Conservation (phyloP, 441 rosid genomes). For the Brassica balearica region DNA sequence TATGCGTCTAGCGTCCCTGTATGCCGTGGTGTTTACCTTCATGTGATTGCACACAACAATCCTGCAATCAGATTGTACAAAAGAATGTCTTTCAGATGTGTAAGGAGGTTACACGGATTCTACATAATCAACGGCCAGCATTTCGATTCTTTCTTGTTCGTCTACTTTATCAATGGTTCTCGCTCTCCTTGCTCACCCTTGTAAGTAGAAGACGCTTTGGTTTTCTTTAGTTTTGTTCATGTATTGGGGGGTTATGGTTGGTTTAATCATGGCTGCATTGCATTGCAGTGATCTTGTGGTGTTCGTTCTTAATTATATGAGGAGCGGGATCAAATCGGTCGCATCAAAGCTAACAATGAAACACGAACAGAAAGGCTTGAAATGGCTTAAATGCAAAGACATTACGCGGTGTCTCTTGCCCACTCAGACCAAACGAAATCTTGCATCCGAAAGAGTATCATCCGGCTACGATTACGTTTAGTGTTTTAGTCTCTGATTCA, state of each 20-base stretch:
- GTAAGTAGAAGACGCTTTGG: conserved; percentile 55
- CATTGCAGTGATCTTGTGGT: conserved; percentile 77
- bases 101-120: conserved; percentile 75
- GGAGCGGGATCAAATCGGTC: conserved; percentile 61
- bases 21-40: conserved; percentile 92
- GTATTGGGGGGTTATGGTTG: conserved; percentile 5
- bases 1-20: conserved; percentile 69
- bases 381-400: conserved; percentile 77
- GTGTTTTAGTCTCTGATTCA: conserved; percentile 6
- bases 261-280: conserved; percentile 35
- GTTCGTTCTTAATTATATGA: conserved; percentile 57
- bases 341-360: conserved; percentile 59
- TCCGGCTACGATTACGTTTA: conserved; percentile 67
- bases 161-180: conserved; percentile 80
- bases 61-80: conserved; percentile 87
- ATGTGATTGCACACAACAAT: conserved; percentile 91
- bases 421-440: conserved; percentile 61
- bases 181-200: conserved; percentile 91
- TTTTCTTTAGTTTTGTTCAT: conserved; percentile 1
- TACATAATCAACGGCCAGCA: conserved; percentile 86
- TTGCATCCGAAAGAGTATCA: conserved; percentile 46
- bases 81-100: conserved; percentile 89
- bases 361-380: conserved; percentile 58
- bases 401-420: conserved; percentile 60
- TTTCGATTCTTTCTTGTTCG: conserved; percentile 86